Evolutionary conservation across 768 basidiomycete genomes (phyloP).

Genomic region (Kwoniella bestiolae): DNA sequence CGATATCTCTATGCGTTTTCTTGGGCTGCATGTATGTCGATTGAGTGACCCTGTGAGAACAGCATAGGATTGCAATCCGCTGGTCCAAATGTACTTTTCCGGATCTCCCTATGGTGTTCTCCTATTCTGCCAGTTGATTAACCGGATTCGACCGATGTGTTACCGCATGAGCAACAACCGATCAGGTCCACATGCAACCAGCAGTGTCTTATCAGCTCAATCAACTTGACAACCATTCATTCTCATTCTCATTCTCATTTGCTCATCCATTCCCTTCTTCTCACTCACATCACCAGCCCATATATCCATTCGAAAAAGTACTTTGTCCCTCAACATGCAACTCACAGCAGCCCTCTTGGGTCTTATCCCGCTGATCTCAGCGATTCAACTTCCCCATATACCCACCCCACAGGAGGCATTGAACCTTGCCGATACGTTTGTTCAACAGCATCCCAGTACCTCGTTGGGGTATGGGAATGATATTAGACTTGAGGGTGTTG

Average conservation of each 20-base stretch:
- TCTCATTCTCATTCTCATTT: too few species aligned
- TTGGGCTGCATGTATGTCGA: too few species aligned
- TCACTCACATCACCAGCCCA: not conserved
- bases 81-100: too few species aligned
- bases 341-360: not conserved
- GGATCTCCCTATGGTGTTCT: not conserved
- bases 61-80: not conserved
- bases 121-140: not conserved
- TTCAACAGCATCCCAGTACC: slow-evolving; percentile 25
- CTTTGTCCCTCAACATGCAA: not conserved
- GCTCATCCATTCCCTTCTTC: not conserved
- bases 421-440: slow-evolving; percentile 33
- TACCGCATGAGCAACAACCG: not conserved
- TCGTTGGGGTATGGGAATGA: slow-evolving; percentile 38
- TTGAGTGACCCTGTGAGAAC: not conserved
- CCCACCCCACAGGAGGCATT: slow-evolving; percentile 41
- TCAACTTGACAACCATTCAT: not conserved
- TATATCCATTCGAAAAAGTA: not conserved
- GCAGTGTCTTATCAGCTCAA: not conserved
- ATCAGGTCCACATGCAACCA: slow-evolving; percentile 4
- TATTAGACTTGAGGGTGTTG: slow-evolving; percentile 39
- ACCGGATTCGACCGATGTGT: slow-evolving; percentile 4
- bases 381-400: slow-evolving; percentile 38
- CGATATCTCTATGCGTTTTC: too few species aligned
- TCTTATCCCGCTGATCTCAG: slow-evolving; percentile 26